A percentile compares a stretch with the other conserved stretches of the same genome.
Conservation (phyloP, 306 rosid genomes). For the Acmispon strigosus region DNA sequence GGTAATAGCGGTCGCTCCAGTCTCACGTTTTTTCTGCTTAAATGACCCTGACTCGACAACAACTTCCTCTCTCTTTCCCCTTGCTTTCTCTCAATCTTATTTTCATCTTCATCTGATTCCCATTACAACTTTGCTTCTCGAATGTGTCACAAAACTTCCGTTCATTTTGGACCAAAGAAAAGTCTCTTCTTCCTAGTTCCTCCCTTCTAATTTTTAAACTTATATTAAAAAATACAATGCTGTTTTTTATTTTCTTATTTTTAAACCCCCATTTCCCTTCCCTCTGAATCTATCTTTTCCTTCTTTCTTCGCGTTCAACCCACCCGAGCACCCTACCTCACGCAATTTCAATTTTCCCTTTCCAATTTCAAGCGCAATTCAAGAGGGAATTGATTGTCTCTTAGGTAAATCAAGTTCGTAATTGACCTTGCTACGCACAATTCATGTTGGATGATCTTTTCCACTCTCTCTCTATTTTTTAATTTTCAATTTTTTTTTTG, state of each 20-base stretch:
- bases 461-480: neutral
- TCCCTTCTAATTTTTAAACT: too few relatives aligned
- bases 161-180: constrained; percentile 24
- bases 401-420: constrained; percentile 15
- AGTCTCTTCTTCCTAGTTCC: neutral
- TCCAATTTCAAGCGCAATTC: neutral
- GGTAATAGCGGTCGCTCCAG: constrained; percentile 9
- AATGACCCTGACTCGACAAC: neutral
- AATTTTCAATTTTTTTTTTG: neutral
- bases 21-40: constrained; percentile 3
- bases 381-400: constrained; percentile 5
- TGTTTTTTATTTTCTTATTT: neutral
- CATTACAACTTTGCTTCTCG: neutral
- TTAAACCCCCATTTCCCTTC: neutral
- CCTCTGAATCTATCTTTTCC: neutral
- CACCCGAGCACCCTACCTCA: neutral
- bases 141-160: neutral
- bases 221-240: neutral
- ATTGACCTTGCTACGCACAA: neutral
- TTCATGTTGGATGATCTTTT: neutral
- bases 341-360: neutral
- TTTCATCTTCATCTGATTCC: too few relatives aligned
- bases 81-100: neutral
- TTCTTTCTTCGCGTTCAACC: constrained; percentile 1
- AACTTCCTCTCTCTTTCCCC: neutral